Conservation (phyloP, 1,139 yeast genomes). For the Debaryomycetaceae sp. region DNA sequence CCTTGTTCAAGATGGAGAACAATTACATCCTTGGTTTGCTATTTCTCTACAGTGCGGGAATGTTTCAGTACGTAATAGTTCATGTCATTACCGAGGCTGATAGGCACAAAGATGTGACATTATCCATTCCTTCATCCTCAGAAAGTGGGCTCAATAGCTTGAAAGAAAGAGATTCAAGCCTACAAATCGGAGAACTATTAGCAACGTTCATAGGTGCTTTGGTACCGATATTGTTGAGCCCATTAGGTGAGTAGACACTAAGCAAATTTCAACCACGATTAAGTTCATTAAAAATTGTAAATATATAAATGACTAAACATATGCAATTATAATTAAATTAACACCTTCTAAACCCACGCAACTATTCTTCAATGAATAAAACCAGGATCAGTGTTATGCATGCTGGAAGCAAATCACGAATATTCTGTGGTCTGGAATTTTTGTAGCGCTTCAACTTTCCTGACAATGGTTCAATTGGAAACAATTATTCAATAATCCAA, state of each 20-base stretch:
- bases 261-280: too few relatives aligned
- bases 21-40: conserved; percentile 49
- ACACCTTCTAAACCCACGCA: too few relatives aligned
- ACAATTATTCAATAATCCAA: conserved; percentile 7
- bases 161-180: conserved; percentile 1
- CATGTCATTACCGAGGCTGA: conserved; percentile 50
- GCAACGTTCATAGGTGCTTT: conserved; percentile 13
- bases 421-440: too few relatives aligned
- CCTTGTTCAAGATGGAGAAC: conserved; percentile 24
- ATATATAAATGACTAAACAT: neutral
- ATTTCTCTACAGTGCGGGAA: conserved; percentile 66
- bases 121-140: conserved; percentile 7
- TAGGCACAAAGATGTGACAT: conserved; percentile 2
- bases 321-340: neutral
- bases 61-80: conserved; percentile 66
- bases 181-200: conserved; percentile 6
- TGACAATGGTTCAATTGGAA: too few relatives aligned
- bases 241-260: conserved; percentile 12
- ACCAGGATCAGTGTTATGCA: too few relatives aligned
- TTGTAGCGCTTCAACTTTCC: too few relatives aligned
- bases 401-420: too few relatives aligned
- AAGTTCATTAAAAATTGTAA: too few relatives aligned
- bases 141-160: conserved; percentile 8
- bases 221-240: conserved; percentile 14
- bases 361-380: too few relatives aligned